Conservation (phyloP, 495 filamentous ascomycete genomes). For the Neurospora sp. region DNA sequence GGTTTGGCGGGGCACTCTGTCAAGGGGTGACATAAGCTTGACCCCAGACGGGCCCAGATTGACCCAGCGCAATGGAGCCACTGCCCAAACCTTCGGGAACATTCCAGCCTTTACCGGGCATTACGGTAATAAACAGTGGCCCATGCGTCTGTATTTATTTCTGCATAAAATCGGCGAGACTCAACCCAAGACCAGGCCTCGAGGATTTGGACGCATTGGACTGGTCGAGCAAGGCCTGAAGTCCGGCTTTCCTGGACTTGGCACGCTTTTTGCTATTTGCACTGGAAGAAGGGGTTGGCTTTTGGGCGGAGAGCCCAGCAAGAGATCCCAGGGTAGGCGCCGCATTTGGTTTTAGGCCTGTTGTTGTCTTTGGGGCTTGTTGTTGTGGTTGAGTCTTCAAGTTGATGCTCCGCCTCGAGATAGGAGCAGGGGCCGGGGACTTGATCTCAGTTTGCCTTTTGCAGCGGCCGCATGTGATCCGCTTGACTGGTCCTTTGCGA, state of each 20-base stretch:
- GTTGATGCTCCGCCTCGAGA: conserved; percentile 19
- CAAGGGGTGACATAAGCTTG: conserved; percentile 6
- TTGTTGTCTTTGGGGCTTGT: conserved; percentile 33
- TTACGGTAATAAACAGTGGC: background rate
- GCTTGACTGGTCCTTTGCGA: conserved; percentile 20
- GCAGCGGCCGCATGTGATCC: conserved; percentile 37
- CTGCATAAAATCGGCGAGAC: conserved; percentile 43
- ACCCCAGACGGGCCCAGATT: background rate
- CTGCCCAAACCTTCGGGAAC: conserved; percentile 17
- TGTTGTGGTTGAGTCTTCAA: conserved; percentile 11
- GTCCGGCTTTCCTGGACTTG: conserved; percentile 42
- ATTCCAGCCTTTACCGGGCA: conserved; percentile 3
- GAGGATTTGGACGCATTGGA: conserved; percentile 25
- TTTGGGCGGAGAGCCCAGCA: conserved; percentile 1
- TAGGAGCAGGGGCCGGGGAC: conserved; percentile 20
- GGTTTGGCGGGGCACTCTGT: conserved; percentile 18
- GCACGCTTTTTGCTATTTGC: conserved; percentile 44
- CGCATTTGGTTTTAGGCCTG: conserved; percentile 20
- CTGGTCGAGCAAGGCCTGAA: conserved; percentile 41
- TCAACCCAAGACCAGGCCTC: conserved; percentile 32
- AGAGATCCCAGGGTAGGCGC: background rate
- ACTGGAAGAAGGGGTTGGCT: conserved; percentile 24
- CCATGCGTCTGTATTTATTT: conserved; percentile 16
- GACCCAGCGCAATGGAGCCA: background rate
- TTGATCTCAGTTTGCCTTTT: conserved; percentile 27